These are phyloP conservation scores for Lachnellula cervina DNA, from an alignment of 2,329 filamentous ascomycete species.

Conservation along the genomic window DNA sequence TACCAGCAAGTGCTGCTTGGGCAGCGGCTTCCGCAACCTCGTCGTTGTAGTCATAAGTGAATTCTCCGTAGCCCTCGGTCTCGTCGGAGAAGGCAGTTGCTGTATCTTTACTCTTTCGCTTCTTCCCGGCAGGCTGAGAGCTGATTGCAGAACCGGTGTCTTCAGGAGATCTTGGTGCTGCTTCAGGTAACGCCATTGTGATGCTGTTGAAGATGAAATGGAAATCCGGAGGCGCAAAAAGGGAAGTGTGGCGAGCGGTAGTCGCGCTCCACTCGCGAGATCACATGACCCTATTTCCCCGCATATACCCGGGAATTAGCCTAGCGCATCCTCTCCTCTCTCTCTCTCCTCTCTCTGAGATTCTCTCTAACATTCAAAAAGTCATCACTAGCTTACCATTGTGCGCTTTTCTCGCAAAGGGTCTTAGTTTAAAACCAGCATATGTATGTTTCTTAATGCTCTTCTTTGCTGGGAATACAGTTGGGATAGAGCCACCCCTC, in stretches of 20 bases:
- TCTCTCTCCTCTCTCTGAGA: too few relatives aligned
- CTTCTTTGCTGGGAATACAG: too few relatives aligned
- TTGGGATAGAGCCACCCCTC: too few relatives aligned
- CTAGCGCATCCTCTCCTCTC: too few relatives aligned
- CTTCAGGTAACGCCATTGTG: background rate
- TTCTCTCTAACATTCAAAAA: too few relatives aligned
- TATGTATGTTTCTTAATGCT: background rate
- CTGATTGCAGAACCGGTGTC: background rate
- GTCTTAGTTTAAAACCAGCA: background rate
- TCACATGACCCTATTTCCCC: too few relatives aligned
- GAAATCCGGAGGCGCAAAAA: too few relatives aligned
- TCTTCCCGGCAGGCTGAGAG: background rate
- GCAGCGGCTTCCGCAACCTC: slow-evolving; percentile 1
- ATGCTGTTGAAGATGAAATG: too few relatives aligned
- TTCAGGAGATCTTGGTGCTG: background rate
- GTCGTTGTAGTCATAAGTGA: slow-evolving; percentile 7
- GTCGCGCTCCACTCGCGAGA: too few relatives aligned
- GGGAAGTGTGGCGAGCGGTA: too few relatives aligned
- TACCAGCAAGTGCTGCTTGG: slow-evolving; percentile 11
- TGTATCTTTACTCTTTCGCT: background rate
- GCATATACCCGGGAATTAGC: too few relatives aligned
- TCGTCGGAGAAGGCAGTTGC: slow-evolving; percentile 1
- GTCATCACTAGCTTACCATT: too few relatives aligned
- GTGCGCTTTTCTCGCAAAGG: background rate
- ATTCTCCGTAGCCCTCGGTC: slow-evolving; percentile 13